Base-by-base conservation (phyloP, 768 basidiomycete genomes). In the Naganishia vishniacii region DNA sequence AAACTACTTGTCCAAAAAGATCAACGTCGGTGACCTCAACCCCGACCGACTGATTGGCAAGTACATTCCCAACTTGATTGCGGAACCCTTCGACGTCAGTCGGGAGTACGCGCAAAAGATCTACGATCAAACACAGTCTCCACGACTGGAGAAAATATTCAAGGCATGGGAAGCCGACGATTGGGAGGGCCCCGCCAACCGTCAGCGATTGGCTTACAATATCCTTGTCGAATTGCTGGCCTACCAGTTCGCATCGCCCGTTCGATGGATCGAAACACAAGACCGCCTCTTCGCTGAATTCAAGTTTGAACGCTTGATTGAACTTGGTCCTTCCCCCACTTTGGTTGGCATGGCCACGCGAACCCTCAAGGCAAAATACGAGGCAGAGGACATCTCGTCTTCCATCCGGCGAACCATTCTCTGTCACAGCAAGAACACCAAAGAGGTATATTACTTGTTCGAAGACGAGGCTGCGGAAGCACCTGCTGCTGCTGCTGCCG, bases 211-310 rank as follows among this genome's bases (percentile, higher is more conserved):
- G 48, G 92, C 95, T 0, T 99, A 98, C 76, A 87, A 86, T 70
- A 93, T 97, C 73, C 85, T 99, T 64, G 92, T 98, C 67, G 95
- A 99, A 75, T 84, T 98, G 48, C 82, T 99, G 51, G 91, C 95
- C 15, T 99, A 99, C 75, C 95, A 99, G 76, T 77, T 75, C 68
- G 74, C 94, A 0, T 98, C 94, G 0, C 93, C 95, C 7, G 94
- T 99, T 20, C 88, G 93, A 53, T 99, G 95, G 95, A 99, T 99
- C 71, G 89, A 98, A 80, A 99, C 94, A 0, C 95, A 99, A 75
- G 95, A 99, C 72, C 83, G 88, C 26, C 83, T 99, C 62, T 99
- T 99, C 81, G 83, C 82, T 11, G 78, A 85, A 9, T 95, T 85
- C 81, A 81, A 82, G 47, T 95, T 95, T 72, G 94, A 97, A 78